These are phyloP conservation scores for Cyberlindnera saturnus DNA, from an alignment of 805 yeast species.

Conservation along the genomic window DNA sequence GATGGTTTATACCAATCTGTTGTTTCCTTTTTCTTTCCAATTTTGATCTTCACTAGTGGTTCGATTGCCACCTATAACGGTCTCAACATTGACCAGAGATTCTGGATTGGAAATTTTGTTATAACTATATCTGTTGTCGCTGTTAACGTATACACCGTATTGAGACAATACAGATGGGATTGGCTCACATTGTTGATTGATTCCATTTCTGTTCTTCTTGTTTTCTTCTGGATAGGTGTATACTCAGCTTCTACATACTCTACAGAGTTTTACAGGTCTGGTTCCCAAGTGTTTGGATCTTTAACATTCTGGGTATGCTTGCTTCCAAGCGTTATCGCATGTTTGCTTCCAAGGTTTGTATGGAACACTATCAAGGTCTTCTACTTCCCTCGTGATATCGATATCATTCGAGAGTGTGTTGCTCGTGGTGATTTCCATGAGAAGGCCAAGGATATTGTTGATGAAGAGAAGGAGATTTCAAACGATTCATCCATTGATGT, in stretches of 20 bases:
- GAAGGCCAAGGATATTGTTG: not conserved
- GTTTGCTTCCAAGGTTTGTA: constrained; percentile 62
- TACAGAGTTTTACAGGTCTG: constrained; percentile 58
- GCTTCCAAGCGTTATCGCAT: constrained; percentile 52
- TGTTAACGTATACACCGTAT: constrained; percentile 56
- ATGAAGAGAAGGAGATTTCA: constrained; percentile 10
- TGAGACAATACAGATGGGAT: constrained; percentile 79
- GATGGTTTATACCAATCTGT: constrained; percentile 76
- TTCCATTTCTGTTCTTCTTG: constrained; percentile 48
- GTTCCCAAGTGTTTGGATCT: constrained; percentile 54
- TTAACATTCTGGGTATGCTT: constrained; percentile 61
- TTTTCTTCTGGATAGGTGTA: constrained; percentile 72
- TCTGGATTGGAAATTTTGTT: constrained; percentile 61
- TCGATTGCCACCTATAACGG: constrained; percentile 46
- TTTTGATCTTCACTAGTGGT: constrained; percentile 41
- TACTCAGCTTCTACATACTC: constrained; percentile 55
- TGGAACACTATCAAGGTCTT: constrained; percentile 46
- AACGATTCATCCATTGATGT: constrained; percentile 2
- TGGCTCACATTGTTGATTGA: constrained; percentile 59
- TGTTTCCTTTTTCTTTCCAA: constrained; percentile 69
- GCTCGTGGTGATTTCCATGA: constrained; percentile 52
- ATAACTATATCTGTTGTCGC: constrained; percentile 59
- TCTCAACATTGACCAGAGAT: constrained; percentile 59
- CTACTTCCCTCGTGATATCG: constrained; percentile 59
- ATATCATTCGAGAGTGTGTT: constrained; percentile 66